Base-by-base conservation (phyloP, 805 yeast genomes). In the Saturnispora kantuleensis region DNA sequence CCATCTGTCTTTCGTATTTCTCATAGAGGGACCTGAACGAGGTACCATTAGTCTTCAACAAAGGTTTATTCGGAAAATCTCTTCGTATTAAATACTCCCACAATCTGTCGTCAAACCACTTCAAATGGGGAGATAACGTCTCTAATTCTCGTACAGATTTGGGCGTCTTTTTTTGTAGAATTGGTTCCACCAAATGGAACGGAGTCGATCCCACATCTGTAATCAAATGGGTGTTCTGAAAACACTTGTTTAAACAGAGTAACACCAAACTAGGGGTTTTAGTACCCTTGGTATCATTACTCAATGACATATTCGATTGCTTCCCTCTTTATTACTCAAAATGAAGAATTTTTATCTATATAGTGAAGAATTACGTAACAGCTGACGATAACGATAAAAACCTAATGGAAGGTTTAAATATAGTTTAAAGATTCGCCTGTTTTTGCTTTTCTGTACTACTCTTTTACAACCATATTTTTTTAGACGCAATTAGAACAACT, bases 41-140 rank as follows among this genome's bases (percentile, higher is more conserved):
- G 5, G 43, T 50, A 50, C 30, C 49, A 46, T 13, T 57, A 35
- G 45, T 52, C 10, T 47, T 52, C 3, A 46, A 13, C 26, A 7
- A 21, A 12, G 77, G 76, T 31, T 77, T 54, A 39, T 67, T 68
- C 3, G 72, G 66, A 49, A 76, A 76, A 52, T 74, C 80, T 45
- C 69, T 64, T 34, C 59, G 59, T 1, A 75, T 58, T 17, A 76
- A 55, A n/a, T 47, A 44, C 34, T 53, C 55, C 81, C 81, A 76
- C 31, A 75, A 50, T 5, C 58, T 61, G 48, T 74, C 78, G 3
- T 72, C 59, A 35, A 64, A 56, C 1, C 69, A 66, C 6, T 55
- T 56, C 1, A 76, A 51, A 18, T 64, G 72, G 4, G 74, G 72
- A 36, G 75, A 70, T 38, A 52, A 57, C 1, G 45, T 47, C 53